Evolutionary conservation across 2,329 filamentous ascomycete species (phyloP), one percentile per base, ranked within the genome.

Genomic region (Alternaria burnsii): DNA sequence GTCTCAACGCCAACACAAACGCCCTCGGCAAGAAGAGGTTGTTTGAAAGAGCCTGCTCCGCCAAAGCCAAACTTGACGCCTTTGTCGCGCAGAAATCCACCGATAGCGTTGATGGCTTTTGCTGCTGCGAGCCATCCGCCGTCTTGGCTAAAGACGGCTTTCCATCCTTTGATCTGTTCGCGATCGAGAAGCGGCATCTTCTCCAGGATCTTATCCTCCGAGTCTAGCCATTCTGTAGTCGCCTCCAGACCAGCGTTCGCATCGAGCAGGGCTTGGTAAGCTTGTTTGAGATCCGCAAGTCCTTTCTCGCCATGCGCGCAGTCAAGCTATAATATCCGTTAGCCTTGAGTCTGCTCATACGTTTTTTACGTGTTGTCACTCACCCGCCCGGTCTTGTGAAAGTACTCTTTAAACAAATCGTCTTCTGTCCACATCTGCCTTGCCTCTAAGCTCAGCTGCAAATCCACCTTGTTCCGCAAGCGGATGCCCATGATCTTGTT

Each of bases 51-150:
- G 11, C 81, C 82, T n/a, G 81, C 77, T 46, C 48, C 67, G 52
- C 80, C 80, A 58, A 82, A 82, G 1, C 76, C 76, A 61, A 83
- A 82, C 2, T 76, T 76, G 9, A 83, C 81, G 0, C 81, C 80
- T 42, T 77, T 68, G 1, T 71, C 64, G 54, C 71, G 72, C 12
- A 82, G 67, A 14, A 76, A 73, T 28, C 78, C 68, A 11, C 82
- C 81, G 18, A 84, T 81, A 1, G 81, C 80, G 53, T 82, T 79
- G 69, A 83, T 82, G 18, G 81, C 82, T 65, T 83, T 82, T 6
- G 78, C 80, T 20, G 82, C 82, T 22, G 82, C 81, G 16, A 83
- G 72, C 82, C 82, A 84, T 46, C 82, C 82, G 24, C 82, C 82
- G 53, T 83, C 80, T 4, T 68, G 52, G 55, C 78, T 80, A 52